Evolutionary conservation across 2,329 filamentous ascomycete species (phyloP).

Genomic region (Chlorencoelia australis): DNA sequence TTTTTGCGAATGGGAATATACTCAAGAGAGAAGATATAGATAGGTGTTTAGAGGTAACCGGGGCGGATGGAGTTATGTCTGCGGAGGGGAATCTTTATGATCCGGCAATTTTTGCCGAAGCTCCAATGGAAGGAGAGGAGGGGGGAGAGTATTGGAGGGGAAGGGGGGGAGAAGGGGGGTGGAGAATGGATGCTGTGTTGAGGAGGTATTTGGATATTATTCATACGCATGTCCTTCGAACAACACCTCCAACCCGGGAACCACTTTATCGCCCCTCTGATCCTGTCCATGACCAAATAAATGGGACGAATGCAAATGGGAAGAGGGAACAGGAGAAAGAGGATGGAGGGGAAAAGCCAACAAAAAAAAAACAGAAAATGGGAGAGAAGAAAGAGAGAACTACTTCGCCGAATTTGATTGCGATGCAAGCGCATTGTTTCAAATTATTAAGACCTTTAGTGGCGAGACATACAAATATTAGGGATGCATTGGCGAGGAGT

Average conservation of each 20-base stretch:
- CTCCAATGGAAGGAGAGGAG: conserved; percentile 53
- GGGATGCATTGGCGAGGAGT: conserved; percentile 68
- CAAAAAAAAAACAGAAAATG: conserved; percentile 33
- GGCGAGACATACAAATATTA: conserved; percentile 67
- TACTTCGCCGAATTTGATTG: conserved; percentile 54
- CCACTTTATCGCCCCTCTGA: conserved; percentile 60
- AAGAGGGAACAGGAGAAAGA: conserved; percentile 34
- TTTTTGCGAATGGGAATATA: conserved; percentile 96
- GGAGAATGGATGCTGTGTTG: conserved; percentile 78
- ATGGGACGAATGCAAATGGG: conserved; percentile 22
- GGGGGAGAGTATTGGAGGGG: conserved; percentile 82
- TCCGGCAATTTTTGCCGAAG: conserved; percentile 69
- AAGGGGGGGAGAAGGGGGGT: conserved; percentile 69
- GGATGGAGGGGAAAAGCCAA: conserved; percentile 23
- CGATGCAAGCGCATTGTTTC: conserved; percentile 89
- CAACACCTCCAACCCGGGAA: conserved; percentile 53
- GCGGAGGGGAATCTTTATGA: conserved; percentile 93
- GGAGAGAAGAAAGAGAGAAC: conserved; percentile 30
- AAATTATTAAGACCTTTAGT: conserved; percentile 80
- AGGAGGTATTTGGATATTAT: conserved; percentile 87
- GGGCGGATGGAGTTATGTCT: conserved; percentile 89
- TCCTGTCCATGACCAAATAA: conserved; percentile 27
- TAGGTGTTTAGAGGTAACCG: conserved; percentile 69
- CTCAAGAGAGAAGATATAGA: conserved; percentile 70
- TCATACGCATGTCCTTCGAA: conserved; percentile 62